Conservation (phyloP, 2,329 filamentous ascomycete species). For the Paraconiothyrium brasiliense region DNA sequence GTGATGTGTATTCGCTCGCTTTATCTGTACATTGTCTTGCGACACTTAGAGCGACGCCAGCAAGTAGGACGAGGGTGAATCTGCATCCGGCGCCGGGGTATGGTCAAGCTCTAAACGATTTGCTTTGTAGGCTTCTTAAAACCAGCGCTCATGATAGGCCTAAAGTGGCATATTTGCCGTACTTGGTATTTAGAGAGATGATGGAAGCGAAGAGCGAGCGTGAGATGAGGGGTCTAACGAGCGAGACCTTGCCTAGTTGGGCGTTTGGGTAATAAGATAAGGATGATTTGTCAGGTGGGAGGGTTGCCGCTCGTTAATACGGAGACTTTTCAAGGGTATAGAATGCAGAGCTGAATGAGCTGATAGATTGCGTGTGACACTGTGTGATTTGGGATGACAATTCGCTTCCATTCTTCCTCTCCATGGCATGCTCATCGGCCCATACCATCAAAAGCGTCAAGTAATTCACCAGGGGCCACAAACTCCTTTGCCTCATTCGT, state of each 20-base stretch:
- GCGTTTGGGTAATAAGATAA: not conserved
- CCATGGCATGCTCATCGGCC: not conserved
- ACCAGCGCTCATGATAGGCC: not conserved
- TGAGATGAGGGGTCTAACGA: not conserved
- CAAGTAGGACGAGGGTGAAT: not conserved
- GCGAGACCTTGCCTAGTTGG: not conserved
- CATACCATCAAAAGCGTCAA: not conserved
- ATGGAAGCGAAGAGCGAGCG: not conserved
- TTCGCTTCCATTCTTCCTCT: too few species aligned
- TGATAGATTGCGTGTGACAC: too few species aligned
- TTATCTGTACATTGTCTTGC: conserved; percentile 11
- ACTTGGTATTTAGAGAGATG: conserved; percentile 13
- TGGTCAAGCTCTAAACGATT: not conserved
- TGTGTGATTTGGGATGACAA: too few species aligned
- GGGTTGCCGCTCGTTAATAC: too few species aligned
- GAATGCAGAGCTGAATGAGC: too few species aligned
- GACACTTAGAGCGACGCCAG: not conserved
- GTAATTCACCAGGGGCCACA: conserved; percentile 15
- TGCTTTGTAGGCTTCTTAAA: conserved; percentile 1
- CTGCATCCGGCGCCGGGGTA: not conserved
- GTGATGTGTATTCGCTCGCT: conserved; percentile 11
- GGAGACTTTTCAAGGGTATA: too few species aligned
- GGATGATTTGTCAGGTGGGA: too few species aligned
- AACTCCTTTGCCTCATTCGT: conserved; percentile 18
- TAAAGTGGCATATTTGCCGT: conserved; percentile 11